These are phyloP conservation scores for Xylariomycetidae sp. DNA, from an alignment of 2,329 filamentous ascomycete species.

Conservation along the genomic window DNA sequence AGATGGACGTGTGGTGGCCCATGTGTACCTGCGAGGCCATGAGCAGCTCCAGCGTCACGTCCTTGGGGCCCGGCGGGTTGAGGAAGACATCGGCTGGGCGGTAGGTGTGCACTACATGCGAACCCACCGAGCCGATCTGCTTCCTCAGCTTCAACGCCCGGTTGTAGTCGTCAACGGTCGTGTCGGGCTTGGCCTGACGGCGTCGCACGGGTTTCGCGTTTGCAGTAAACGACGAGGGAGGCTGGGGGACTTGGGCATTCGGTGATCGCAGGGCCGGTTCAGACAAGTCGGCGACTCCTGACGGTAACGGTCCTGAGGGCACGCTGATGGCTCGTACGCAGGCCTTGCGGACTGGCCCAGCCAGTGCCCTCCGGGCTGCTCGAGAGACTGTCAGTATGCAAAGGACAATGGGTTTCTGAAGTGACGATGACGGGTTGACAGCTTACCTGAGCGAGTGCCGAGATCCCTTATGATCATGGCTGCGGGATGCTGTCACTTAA, in stretches of 20 bases:
- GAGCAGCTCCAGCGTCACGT: slow-evolving; percentile 85
- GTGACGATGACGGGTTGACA: not conserved
- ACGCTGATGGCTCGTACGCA: slow-evolving; percentile 30
- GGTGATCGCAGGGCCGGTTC: slow-evolving; percentile 13
- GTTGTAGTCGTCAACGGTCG: slow-evolving; percentile 30
- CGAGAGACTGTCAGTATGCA: slow-evolving; percentile 18
- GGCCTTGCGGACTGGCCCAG: slow-evolving; percentile 31
- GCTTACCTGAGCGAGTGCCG: slow-evolving; percentile 24
- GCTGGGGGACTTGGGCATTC: slow-evolving; percentile 10
- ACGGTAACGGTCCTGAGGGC: slow-evolving; percentile 18
- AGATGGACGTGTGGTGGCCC: slow-evolving; percentile 83
- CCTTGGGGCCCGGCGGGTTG: slow-evolving; percentile 68
- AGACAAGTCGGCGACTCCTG: slow-evolving; percentile 16
- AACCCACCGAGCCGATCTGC: slow-evolving; percentile 43
- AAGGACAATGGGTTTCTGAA: slow-evolving; percentile 5
- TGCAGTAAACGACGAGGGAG: slow-evolving; percentile 21
- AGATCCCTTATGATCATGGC: slow-evolving; percentile 29
- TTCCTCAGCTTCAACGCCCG: slow-evolving; percentile 36
- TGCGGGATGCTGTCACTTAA: slow-evolving; percentile 3
- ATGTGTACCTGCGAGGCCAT: slow-evolving; percentile 84
- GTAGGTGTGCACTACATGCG: slow-evolving; percentile 50
- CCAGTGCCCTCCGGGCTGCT: slow-evolving; percentile 49
- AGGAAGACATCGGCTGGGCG: slow-evolving; percentile 58
- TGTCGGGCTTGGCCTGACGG: slow-evolving; percentile 19
- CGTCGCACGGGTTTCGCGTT: slow-evolving; percentile 12